phyloP scores from a whole-genome alignment of 495 filamentous ascomycete species.

The Annulohypoxylon maeteangense region DNA sequence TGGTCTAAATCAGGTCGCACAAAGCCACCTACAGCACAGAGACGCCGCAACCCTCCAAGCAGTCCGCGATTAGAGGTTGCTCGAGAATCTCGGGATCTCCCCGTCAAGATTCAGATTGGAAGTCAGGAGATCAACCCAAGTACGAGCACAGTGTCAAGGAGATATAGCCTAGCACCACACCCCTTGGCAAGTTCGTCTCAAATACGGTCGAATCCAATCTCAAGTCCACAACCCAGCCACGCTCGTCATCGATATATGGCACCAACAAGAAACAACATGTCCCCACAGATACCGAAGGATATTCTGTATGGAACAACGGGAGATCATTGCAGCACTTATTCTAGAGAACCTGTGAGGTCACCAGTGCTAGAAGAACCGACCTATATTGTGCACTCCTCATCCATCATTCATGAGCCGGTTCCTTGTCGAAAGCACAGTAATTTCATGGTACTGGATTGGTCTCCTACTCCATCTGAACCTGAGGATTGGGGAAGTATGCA shows the following conservation, averaged over 20 bases:
- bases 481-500: conserved; percentile 43
- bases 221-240: conserved; percentile 21
- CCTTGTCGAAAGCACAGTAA: conserved; percentile 34
- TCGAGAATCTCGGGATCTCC: background rate
- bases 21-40: conserved; percentile 7
- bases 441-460: conserved; percentile 35
- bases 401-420: conserved; percentile 41
- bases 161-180: conserved; percentile 19
- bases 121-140: conserved; percentile 50
- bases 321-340: background rate
- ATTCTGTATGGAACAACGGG: background rate
- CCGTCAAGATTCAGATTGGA: conserved; percentile 51
- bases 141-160: conserved; percentile 23
- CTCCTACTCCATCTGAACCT: conserved; percentile 32
- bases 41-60: background rate
- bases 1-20: conserved; percentile 32
- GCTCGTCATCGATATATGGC: conserved; percentile 15
- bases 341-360: background rate
- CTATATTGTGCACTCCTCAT: conserved; percentile 37
- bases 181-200: conserved; percentile 17
- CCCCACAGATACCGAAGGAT: background rate
- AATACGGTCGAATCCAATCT: conserved; percentile 17
- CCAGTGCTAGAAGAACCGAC: conserved; percentile 24
- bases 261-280: conserved; percentile 10
- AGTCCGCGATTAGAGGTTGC: background rate